Base-by-base conservation (phyloP, 2,329 filamentous ascomycete genomes). In the Aspergillus aculeatinus region DNA sequence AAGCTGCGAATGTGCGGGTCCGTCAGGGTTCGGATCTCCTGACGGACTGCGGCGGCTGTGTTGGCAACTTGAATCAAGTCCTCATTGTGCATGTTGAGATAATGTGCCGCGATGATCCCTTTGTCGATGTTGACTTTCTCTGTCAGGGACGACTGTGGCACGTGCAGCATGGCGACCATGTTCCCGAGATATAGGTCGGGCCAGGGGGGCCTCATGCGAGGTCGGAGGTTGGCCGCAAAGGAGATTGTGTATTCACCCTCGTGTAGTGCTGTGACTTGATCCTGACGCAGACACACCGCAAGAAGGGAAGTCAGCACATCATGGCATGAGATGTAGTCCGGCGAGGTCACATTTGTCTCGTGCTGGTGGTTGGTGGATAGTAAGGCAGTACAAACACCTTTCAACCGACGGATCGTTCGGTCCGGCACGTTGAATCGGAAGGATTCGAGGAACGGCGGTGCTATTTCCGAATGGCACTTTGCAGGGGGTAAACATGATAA, bases 271-370 rank as follows among this genome's bases (percentile, higher is more conserved):
- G 14, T 12, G n/a, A 2, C n/a, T n/a, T 48, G 6, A 5, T 16
- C 31, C 4, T 29, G 25, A 5, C 6, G 52, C 5, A 55, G 52
- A 21, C 25, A 55, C n/a, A 55, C 10, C 9, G 39, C 29, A 4
- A 55, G 25, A 4, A 55, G 21, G n/a, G 52, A 39, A 4, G 52
- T 48, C 21, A 55, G 21, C 52, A 55, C 52, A 21, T 55, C 52
- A 25, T 55, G 29, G 16, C 39, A 29, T 6, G 52, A 55, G n/a
- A 55, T 5, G 29, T 47, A 48, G 3, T 2, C 3, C 23, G n/a
- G 27, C 2, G n/a, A 2, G 2, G 6, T 12, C 7, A 11, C 16
- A 12, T 27, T 5, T 5, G 25, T 29, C n/a, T 14, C 25, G 16
- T 44, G 16, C 10, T 47, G 16, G 14, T 4, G 21, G 16, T 29